Base-by-base conservation (phyloP, 2,329 filamentous ascomycete species). In the Talaromyces sp. region DNA sequence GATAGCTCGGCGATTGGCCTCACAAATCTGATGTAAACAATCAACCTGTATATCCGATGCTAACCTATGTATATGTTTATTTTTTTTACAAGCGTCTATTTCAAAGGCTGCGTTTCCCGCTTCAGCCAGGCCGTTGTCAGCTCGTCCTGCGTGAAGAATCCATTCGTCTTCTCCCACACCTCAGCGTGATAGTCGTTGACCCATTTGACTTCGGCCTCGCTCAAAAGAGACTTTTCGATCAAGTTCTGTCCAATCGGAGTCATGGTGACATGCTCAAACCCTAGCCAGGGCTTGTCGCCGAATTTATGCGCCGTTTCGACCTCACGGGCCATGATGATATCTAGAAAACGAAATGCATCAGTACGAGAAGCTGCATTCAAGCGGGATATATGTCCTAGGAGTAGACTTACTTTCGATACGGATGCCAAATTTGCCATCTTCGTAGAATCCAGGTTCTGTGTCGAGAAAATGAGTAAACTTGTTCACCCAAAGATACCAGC, bases 221-320 rank as follows among this genome's bases (percentile, higher is more conserved):
- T 92, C 66, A 99, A 77, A 35, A 96, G 79, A 56, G 73, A 80
- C 58, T 83, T 79, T 68, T 97, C 90, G 64, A 96, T 92, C 65
- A 99, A 79, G 63, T 91, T 97, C 63, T 87, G 85, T 77, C 93
- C 97, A 76, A 96, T 92, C 0, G 94, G 94, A 19, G 93, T 91
- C 91, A 99, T 91, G 0, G 94, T 99, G 65, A 97, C 92, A 74
- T 96, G 91, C 79, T 99, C 93, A 67, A 99, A 99, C 3, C 92
- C 92, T 38, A 97, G 80, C 77, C 90, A 99, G 2, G 92, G 89
- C 78, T 96, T 96, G 68, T 96, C 93, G 21, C 92, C 93, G 71
- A 97, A 97, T 38, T 87, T 86, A 75, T 96, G 84, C 63, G 88
- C 87, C 4, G 93, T 96, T 75, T 92, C 81, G n/a, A 89, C 88